Base-by-base conservation (phyloP, 768 basidiomycete genomes). In the Tephrocybe sp. region DNA sequence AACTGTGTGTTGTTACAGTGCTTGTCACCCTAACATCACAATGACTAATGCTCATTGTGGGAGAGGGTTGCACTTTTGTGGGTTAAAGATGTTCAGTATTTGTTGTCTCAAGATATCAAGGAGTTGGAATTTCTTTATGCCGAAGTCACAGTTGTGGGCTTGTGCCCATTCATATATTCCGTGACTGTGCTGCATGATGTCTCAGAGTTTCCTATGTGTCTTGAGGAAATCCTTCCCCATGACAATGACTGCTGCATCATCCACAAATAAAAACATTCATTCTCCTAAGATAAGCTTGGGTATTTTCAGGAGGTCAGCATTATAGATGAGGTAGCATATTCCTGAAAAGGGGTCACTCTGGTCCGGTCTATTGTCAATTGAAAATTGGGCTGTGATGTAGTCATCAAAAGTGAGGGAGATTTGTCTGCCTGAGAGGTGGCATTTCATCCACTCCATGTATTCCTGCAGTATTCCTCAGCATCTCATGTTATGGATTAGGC, bases 161-260 rank as follows among this genome's bases (percentile, higher is more conserved):
- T 1, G 5, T 0, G 61, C 57, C 69, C 69, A 72, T 0, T 68
- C 51, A 7, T 62, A 45, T 1, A 50, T 57, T 0, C 71, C 68
- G 0, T 50, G 41, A 0, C 24, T 21, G 7, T 55, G 34, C 19
- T 47, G 21, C 44, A 61, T 58, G n/a, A 68, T 51, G 19, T 48
- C 36, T 12, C 21, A 18, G 12, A 65, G 16, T 22, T 50, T 59
- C 1, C 13, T 28, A 32, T 56, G 53, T 0, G 64, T 57, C 7
- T 36, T 35, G 0, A 11, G 18, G 37, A 64, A 62, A 21, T 44
- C 43, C 3, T 39, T 21, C 0, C 44, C 62, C 0, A 37, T 51
- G 7, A 54, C 48, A 8, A 57, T 44, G 16, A 48, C n/a, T 9
- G 49, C 58, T 5, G 51, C 48, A 46, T 64, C 62, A 42, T 65